Base-by-base conservation (phyloP, 2,329 filamentous ascomycete species). In the Aspergillus melleus region DNA sequence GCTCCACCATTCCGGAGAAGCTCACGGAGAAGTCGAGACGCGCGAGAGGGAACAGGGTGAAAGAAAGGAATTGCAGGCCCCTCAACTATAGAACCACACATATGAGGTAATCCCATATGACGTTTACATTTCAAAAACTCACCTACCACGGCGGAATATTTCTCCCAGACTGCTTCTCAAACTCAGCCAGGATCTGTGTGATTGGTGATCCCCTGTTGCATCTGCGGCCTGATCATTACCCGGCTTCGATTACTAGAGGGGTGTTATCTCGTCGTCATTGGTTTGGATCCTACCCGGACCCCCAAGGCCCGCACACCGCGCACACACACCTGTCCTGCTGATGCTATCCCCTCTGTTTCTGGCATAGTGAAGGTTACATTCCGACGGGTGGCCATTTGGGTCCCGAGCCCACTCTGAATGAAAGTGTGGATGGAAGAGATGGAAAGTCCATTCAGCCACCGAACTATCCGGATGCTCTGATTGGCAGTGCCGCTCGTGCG, bases 311-410 rank as follows among this genome's bases (percentile, higher is more conserved):
- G 63, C 70, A 44, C 65, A 64, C 32, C 32, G 14, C 16, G 36
- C 36, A 19, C 36, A 42, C 36, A 2, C 61, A 55, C 49, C 54
- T 60, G 63, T 64, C 62, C 62, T 68, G 70, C 65, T 68, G 66
- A 68, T 61, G 54, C 51, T 39, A 49, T 58, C 50, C 39, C 29
- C 61, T 62, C 71, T 71, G 73, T 57, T 73, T 75, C 66, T 63
- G 69, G 74, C 50, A 64, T 72, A 73, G 70, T 66, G 59, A 65
- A 60, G 66, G 71, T 72, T 72, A 62, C 74, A 76, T 76, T 76
- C 70, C 66, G 60, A 42, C 57, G 58, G 62, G 72, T 75, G 74
- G 73, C 73, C 70, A 68, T 68, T 62, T 50, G 59, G 53, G 55
- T 60, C 54, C 58, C 60, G 58, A 66, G 58, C 54, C 63, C 61